Percentiles rank a stretch among this genome's conserved stretches.
phyloP scores from a whole-genome alignment of 202 grass and related monocot species.

The Setaria viridis region DNA sequence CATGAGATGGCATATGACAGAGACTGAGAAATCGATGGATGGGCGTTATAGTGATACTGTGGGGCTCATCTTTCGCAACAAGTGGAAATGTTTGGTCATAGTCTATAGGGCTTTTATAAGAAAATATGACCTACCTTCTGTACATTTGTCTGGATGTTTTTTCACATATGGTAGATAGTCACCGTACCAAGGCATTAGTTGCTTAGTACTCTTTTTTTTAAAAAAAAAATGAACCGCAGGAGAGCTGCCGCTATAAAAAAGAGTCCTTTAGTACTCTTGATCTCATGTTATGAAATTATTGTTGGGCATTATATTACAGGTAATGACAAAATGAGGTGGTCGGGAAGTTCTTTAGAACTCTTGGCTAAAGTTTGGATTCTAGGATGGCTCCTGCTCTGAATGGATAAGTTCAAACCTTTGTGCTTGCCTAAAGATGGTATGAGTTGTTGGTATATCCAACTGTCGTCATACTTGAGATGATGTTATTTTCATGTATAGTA shows the following conservation, averaged over 20 bases:
- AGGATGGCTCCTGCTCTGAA: neutral
- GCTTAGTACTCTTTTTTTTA: too few relatives aligned
- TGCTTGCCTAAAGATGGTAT: neutral
- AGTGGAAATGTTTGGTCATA: constrained; percentile 19
- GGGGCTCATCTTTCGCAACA: neutral
- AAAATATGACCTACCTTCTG: neutral
- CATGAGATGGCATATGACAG: constrained; percentile 10
- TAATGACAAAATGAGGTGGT: neutral
- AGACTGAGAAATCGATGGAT: neutral
- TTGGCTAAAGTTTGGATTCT: too few relatives aligned
- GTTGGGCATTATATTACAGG: neutral
- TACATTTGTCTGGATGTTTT: neutral
- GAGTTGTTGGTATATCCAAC: neutral
- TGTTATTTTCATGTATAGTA: neutral
- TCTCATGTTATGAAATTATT: neutral
- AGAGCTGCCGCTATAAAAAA: too few relatives aligned
- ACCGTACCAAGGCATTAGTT: neutral
- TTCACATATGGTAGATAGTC: neutral
- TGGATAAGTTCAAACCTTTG: neutral
- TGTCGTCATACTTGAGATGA: too few relatives aligned
- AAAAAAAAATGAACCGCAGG: too few relatives aligned
- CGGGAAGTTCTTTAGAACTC: too few relatives aligned
- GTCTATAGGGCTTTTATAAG: neutral
- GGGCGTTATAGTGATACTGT: neutral
- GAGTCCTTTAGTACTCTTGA: too few relatives aligned